These are phyloP conservation scores for Geotrichum klebahnii DNA, from an alignment of 1,139 yeast species.

Conservation along the genomic window DNA sequence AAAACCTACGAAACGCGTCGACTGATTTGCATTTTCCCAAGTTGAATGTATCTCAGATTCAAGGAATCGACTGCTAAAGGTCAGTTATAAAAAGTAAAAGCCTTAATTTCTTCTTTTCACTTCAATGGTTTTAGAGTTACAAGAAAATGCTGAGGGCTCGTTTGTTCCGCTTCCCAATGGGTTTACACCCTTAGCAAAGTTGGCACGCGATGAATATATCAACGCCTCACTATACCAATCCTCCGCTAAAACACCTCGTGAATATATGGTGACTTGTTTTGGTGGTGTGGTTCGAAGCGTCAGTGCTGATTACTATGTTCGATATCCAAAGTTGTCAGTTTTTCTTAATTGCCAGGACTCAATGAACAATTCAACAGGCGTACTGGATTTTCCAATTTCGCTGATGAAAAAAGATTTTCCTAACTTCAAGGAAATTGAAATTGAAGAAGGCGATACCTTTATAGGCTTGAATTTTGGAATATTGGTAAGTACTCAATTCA, in stretches of 20 bases:
- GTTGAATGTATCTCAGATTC: too few species aligned
- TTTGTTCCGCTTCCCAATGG: slow-evolving; percentile 3
- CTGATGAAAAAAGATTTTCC: slow-evolving; percentile 1
- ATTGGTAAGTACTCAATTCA: neutral
- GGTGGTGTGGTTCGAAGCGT: slow-evolving; percentile 14
- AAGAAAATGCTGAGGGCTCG: neutral
- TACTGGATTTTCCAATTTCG: slow-evolving; percentile 12
- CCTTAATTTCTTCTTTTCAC: too few species aligned
- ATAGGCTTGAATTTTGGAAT: slow-evolving; percentile 13
- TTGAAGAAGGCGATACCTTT: slow-evolving; percentile 12
- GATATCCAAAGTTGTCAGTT: neutral
- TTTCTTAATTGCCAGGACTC: slow-evolving; percentile 15
- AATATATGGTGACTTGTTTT: slow-evolving; percentile 4
- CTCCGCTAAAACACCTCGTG: too few species aligned
- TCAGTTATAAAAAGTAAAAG: too few species aligned
- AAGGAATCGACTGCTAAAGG: too few species aligned
- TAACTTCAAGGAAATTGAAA: neutral
- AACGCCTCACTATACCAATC: too few species aligned
- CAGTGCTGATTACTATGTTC: neutral
- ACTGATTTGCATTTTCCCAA: too few species aligned
- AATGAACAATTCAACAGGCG: slow-evolving; percentile 6
- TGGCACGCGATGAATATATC: too few species aligned
- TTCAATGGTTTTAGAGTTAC: neutral
- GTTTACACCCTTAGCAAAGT: neutral
- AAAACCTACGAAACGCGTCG: too few species aligned